A percentile compares a stretch with the other conserved stretches of the same genome.
Evolutionary conservation across 768 basidiomycete genomes (phyloP).

Genomic region (Dioszegia aurantiaca): DNA sequence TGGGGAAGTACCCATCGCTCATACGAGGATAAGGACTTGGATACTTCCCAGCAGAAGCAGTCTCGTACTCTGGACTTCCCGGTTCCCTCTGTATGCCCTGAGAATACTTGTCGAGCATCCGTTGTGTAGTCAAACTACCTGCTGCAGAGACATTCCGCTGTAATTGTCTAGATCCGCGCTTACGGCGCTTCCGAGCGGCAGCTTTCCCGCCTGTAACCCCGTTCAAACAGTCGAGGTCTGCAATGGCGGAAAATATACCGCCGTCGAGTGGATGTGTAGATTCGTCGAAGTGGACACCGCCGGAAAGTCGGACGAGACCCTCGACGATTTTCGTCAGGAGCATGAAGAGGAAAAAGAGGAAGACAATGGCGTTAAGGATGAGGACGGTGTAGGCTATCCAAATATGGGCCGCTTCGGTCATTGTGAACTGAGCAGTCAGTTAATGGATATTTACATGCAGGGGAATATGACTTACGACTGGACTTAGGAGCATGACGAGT

Average conservation of each 20-base stretch:
- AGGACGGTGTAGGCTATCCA: slow-evolving; percentile 96
- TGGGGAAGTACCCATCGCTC: slow-evolving; percentile 8
- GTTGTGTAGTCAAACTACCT: slow-evolving; percentile 48
- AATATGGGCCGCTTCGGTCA: slow-evolving; percentile 73
- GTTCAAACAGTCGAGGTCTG: slow-evolving; percentile 71
- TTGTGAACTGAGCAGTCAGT: slow-evolving; percentile 65
- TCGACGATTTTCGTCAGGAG: slow-evolving; percentile 81
- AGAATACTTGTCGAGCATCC: slow-evolving; percentile 51
- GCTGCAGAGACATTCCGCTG: slow-evolving; percentile 42
- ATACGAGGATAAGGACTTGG: neutral
- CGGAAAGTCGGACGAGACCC: slow-evolving; percentile 71
- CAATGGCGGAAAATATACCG: slow-evolving; percentile 67
- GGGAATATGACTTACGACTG: slow-evolving; percentile 63
- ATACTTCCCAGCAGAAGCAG: neutral
- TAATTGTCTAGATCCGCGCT: slow-evolving; percentile 40
- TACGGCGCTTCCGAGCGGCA: slow-evolving; percentile 36
- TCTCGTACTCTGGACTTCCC: slow-evolving; percentile 2
- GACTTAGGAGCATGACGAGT: slow-evolving; percentile 81
- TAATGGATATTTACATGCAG: slow-evolving; percentile 8
- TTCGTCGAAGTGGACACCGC: slow-evolving; percentile 77
- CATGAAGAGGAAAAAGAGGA: slow-evolving; percentile 77
- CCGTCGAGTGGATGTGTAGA: slow-evolving; percentile 75
- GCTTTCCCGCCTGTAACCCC: slow-evolving; percentile 60
- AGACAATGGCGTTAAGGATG: slow-evolving; percentile 72
- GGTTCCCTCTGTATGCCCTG: slow-evolving; percentile 23